These are phyloP conservation scores for Populus deltoides DNA, from an alignment of 345 rosid species.

Conservation along the genomic window DNA sequence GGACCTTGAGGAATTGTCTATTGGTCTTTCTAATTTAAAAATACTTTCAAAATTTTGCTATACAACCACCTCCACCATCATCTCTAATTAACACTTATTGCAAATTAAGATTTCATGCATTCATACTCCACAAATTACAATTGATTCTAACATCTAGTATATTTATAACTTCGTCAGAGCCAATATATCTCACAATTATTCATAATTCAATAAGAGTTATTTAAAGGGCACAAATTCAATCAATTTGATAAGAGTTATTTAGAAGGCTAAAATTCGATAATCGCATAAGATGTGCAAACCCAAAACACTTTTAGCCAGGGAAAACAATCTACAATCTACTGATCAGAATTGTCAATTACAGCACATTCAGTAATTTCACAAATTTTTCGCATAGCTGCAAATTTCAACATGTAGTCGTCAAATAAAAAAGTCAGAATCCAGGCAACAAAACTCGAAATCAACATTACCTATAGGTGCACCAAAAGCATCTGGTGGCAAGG, in stretches of 20 bases:
- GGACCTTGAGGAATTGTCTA: not conserved
- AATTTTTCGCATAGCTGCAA: not conserved
- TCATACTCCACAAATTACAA: not conserved
- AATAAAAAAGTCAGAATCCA: not conserved
- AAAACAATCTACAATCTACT: not conserved
- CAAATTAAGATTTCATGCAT: not conserved
- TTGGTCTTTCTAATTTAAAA: not conserved
- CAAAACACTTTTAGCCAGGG: not conserved
- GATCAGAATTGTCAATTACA: not conserved
- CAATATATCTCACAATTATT: not conserved
- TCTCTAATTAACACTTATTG: not conserved
- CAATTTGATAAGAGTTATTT: not conserved
- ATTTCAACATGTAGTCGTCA: not conserved
- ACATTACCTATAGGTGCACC: constrained; percentile 75
- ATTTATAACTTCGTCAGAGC: not conserved
- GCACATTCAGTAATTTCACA: not conserved
- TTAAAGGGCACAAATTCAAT: not conserved
- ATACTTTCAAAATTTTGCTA: not conserved
- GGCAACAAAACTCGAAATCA: not conserved
- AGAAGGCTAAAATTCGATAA: not conserved
- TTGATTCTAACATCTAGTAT: not conserved
- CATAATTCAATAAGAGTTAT: not conserved
- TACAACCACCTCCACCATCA: not conserved
- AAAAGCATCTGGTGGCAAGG: constrained; percentile 93
- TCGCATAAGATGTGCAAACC: not conserved